Conservation (phyloP, 306 rosid genomes). For the Begonia masoniana region DNA sequence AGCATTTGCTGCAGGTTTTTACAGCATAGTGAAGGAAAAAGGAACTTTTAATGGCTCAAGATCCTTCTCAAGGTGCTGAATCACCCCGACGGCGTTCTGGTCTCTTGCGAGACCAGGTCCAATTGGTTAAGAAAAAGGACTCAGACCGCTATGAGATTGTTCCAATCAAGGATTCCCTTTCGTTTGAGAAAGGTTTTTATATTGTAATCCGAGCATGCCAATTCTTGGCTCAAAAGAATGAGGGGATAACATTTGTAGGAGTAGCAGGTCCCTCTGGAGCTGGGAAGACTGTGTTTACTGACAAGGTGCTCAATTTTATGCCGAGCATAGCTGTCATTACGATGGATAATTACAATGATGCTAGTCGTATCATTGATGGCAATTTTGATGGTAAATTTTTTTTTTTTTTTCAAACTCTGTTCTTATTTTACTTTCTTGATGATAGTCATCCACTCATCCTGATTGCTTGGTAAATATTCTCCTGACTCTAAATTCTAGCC, state of each 20-base stretch:
- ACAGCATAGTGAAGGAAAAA: constrained; percentile 5
- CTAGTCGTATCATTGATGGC: constrained; percentile 90
- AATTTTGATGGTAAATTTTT: constrained; percentile 67
- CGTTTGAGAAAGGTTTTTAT: constrained; percentile 97
- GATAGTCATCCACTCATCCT: not conserved
- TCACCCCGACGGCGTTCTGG: constrained; percentile 62
- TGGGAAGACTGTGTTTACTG: constrained; percentile 92
- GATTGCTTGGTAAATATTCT: not conserved
- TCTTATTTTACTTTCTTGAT: not conserved
- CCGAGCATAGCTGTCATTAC: constrained; percentile 90
- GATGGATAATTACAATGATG: constrained; percentile 94
- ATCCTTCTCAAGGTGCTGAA: constrained; percentile 40
- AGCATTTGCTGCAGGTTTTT: not conserved
- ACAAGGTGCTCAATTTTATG: constrained; percentile 75
- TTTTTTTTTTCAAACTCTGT: constrained; percentile 4
- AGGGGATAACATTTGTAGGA: constrained; percentile 78
- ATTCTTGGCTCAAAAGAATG: constrained; percentile 82
- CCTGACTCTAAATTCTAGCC: not conserved
- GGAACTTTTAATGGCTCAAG: constrained; percentile 50
- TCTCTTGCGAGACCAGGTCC: constrained; percentile 80
- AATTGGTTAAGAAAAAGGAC: constrained; percentile 64
- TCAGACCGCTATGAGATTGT: constrained; percentile 68
- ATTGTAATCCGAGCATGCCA: constrained; percentile 93
- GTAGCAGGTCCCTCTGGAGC: constrained; percentile 99
- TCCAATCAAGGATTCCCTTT: constrained; percentile 58